Percentiles rank a stretch among this genome's conserved stretches.
These are phyloP conservation scores for Adenanthera pavonina DNA, from an alignment of 306 rosid species.

Conservation along the genomic window DNA sequence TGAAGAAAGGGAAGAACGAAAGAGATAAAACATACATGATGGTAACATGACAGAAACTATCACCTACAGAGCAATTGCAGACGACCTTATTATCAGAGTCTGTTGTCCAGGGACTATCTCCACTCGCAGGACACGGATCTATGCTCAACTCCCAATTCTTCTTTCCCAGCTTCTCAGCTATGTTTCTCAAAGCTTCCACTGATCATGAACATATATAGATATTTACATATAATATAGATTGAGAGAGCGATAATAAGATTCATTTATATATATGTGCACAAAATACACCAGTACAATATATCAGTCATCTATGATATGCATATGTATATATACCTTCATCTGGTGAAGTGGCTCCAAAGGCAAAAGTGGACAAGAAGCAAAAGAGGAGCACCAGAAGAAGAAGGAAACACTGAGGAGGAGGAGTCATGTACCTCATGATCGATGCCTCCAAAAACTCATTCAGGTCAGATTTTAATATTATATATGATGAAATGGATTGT, in stretches of 20 bases:
- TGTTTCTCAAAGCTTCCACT: constrained; percentile 53
- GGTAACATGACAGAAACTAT: constrained; percentile 54
- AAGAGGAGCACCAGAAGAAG: constrained; percentile 13
- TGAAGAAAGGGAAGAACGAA: background rate
- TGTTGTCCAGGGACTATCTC: constrained; percentile 43
- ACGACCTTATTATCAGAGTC: background rate
- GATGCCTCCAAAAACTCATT: too few relatives aligned
- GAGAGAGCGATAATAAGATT: background rate
- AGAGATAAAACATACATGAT: constrained; percentile 45
- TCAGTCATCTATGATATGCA: too few relatives aligned
- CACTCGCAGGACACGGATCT: constrained; percentile 57
- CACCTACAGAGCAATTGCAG: constrained; percentile 49
- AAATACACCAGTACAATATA: too few relatives aligned
- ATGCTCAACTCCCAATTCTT: constrained; percentile 51
- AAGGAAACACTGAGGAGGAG: background rate
- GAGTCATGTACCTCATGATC: too few relatives aligned
- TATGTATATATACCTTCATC: constrained; percentile 44
- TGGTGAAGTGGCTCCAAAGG: constrained; percentile 38
- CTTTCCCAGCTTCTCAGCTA: constrained; percentile 59
- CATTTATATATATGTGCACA: too few relatives aligned
- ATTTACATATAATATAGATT: background rate
- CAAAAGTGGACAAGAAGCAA: constrained; percentile 21
- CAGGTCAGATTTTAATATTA: too few relatives aligned
- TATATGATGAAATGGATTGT: too few relatives aligned
- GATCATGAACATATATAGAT: background rate